phyloP scores from a whole-genome alignment of 176 grass and related monocot genomes.

The Juncus effusus region DNA sequence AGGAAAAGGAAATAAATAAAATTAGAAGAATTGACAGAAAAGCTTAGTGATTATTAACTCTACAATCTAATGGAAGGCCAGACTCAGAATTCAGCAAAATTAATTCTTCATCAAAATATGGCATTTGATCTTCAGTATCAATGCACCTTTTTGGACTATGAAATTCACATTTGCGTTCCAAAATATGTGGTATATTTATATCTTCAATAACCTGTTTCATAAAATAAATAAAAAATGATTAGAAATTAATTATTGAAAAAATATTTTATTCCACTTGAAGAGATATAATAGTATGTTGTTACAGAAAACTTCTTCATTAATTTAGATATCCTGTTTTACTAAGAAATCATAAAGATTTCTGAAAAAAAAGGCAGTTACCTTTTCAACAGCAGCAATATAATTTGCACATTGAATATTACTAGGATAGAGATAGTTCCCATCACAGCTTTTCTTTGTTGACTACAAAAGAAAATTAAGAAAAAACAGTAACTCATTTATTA shows the following conservation, averaged over 20 bases:
- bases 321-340: too few relatives aligned
- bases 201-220: constrained; percentile 9
- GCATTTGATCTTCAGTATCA: constrained; percentile 1
- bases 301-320: too few relatives aligned
- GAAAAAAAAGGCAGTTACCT: constrained; percentile 9
- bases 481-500: neutral
- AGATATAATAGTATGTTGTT: too few relatives aligned
- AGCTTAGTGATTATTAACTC: constrained; percentile 2
- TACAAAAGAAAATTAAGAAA: constrained; percentile 8
- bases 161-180: constrained; percentile 12
- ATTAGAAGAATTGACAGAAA: neutral
- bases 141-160: constrained; percentile 12
- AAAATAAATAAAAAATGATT: too few relatives aligned
- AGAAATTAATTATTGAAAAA: too few relatives aligned
- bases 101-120: constrained; percentile 14
- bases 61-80: constrained; percentile 23
- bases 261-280: too few relatives aligned
- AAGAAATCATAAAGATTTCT: too few relatives aligned
- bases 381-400: constrained; percentile 29
- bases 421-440: constrained; percentile 35
- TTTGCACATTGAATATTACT: constrained; percentile 43
- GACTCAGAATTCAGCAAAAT: constrained; percentile 16
- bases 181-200: constrained; percentile 5
- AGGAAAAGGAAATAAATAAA: too few relatives aligned
- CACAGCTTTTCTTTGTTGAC: constrained; percentile 38